Conservation (phyloP, 345 rosid species). For the Syzygium grande region DNA sequence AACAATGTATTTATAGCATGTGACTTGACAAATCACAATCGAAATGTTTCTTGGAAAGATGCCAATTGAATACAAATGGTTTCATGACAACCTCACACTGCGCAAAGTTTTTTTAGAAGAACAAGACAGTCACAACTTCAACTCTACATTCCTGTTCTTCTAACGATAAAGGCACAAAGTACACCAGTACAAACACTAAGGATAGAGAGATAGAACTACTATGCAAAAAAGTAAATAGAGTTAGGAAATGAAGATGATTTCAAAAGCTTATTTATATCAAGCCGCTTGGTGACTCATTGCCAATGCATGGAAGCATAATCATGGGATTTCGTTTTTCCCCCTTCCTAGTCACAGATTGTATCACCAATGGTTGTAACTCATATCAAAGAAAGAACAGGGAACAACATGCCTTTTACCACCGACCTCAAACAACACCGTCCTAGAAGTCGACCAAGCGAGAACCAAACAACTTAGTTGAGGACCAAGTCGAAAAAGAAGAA, state of each 20-base stretch:
- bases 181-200: neutral
- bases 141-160: neutral
- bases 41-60: neutral
- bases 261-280: neutral
- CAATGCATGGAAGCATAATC: neutral
- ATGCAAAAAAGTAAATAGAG: neutral
- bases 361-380: neutral
- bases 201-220: neutral
- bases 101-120: neutral
- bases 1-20: neutral
- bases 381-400: neutral
- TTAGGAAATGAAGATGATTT: neutral
- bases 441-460: neutral
- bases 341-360: neutral
- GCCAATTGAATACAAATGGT: neutral
- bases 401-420: neutral
- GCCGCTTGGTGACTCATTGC: neutral
- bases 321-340: neutral
- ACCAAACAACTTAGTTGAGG: neutral
- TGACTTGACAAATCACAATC: neutral
- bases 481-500: neutral
- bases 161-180: neutral
- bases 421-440: neutral
- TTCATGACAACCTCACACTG: neutral
- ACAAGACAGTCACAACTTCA: neutral